Evolutionary conservation across 2,329 filamentous ascomycete species (phyloP).

Genomic region (Triangularia setosa): DNA sequence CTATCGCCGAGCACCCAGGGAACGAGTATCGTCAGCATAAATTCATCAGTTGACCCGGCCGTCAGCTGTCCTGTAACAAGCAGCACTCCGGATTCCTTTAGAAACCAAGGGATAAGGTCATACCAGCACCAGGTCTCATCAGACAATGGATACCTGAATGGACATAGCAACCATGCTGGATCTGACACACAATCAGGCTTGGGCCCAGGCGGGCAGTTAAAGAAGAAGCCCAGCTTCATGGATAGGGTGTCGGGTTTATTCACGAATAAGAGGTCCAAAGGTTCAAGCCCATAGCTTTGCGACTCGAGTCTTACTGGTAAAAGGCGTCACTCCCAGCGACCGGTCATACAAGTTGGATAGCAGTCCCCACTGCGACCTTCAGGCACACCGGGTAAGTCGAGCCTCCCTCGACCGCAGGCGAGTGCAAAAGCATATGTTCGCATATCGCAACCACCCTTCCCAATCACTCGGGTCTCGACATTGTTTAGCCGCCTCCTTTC

Average conservation of each 20-base stretch:
- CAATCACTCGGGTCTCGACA: not conserved
- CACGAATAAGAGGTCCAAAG: not conserved
- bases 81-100: conserved; percentile 36
- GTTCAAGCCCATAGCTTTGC: not conserved
- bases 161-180: not conserved
- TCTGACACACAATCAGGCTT: not conserved
- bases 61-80: conserved; percentile 41
- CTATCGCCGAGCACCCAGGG: conserved; percentile 62
- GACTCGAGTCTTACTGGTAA: not conserved
- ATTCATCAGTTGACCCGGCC: conserved; percentile 48
- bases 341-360: not conserved
- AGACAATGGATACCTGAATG: not conserved
- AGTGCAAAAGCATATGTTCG: not conserved
- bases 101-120: not conserved
- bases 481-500: not conserved
- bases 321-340: not conserved
- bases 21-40: conserved; percentile 61
- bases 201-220: not conserved
- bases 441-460: not conserved
- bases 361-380: not conserved
- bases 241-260: not conserved
- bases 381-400: not conserved
- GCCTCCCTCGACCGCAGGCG: not conserved
- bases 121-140: not conserved
- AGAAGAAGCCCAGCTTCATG: not conserved